Base-by-base conservation (phyloP, 2,329 filamentous ascomycete genomes). In the Akanthomyces lecanii region DNA sequence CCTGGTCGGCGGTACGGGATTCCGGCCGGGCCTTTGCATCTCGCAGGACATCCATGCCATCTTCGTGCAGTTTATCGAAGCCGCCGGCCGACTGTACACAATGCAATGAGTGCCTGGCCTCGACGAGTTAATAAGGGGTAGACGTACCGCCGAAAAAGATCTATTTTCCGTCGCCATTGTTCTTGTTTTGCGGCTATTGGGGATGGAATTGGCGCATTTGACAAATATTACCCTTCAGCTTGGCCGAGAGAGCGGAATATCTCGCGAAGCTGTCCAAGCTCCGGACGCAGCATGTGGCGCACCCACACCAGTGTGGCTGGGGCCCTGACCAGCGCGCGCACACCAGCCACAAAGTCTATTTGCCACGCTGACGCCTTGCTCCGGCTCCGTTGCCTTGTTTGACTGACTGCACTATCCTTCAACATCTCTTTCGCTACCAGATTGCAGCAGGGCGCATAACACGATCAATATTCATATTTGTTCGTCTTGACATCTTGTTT, bases 1-100 rank as follows among this genome's bases (percentile, higher is more conserved):
- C 73, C 61, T 78, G 73, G 57, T 77, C 74, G 36, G 71, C 71
- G 65, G 71, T 70, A 63, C 71, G 71, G 64, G 74, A 73, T 50
- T 74, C 71, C 40, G 74, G 71, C 42, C 72, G 72, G 50, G 76
- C 71, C 62, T 75, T 73, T 21, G 78, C 77, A 62, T 78, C 75
- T 42, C 71, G 70, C 53, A 76, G 73, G 62, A 80, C 68, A 25
- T 74, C 67, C 58, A 75, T 72, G 40, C 76, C 68, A 64, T 76
- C 74, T 61, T 73, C 68, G 65, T 75, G 71, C 55, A 80, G 75
- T 70, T 78, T 79, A 69, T 71, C 71, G 58, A 78, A 71, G 62
- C 73, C 70, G 63, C 75, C 74, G 65, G 71, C 68, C 62, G 70
- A 66, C 77, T 78, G 66, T 30, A 67, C 36, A 33, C 3, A 1